Conservation (phyloP, 2,329 filamentous ascomycete genomes). For the Shiraia bambusicola region DNA sequence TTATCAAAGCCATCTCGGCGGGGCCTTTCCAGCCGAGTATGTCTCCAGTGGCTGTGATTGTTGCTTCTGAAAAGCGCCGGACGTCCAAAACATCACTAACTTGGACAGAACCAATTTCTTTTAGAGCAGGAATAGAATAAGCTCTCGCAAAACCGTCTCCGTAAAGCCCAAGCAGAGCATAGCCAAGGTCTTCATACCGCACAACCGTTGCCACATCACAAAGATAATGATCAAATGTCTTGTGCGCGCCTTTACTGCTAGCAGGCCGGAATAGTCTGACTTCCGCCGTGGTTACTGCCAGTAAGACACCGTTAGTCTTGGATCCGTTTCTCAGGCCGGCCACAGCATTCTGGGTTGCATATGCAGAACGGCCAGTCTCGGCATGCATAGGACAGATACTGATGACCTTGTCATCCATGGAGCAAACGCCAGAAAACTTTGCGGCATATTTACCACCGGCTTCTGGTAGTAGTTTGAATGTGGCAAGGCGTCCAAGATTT, state of each 20-base stretch:
- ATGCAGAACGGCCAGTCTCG: slow-evolving; percentile 72
- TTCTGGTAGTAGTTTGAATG: slow-evolving; percentile 85
- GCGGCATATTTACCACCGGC: slow-evolving; percentile 69
- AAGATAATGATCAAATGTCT: slow-evolving; percentile 78
- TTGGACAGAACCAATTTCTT: slow-evolving; percentile 72
- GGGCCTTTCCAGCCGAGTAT: slow-evolving; percentile 87
- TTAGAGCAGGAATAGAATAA: slow-evolving; percentile 83
- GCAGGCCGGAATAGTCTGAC: slow-evolving; percentile 88
- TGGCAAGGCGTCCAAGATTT: slow-evolving; percentile 77
- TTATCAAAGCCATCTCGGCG: slow-evolving; percentile 79
- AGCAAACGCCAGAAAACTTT: slow-evolving; percentile 67
- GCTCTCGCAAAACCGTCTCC: slow-evolving; percentile 77
- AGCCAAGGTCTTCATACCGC: slow-evolving; percentile 71
- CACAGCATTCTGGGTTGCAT: slow-evolving; percentile 73
- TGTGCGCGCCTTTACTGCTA: slow-evolving; percentile 84
- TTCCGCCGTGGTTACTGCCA: slow-evolving; percentile 73
- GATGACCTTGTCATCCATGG: slow-evolving; percentile 69
- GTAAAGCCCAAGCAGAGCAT: slow-evolving; percentile 80
- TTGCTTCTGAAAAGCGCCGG: slow-evolving; percentile 66
- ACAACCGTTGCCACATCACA: slow-evolving; percentile 81
- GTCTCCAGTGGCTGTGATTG: slow-evolving; percentile 76
- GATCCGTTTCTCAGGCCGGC: slow-evolving; percentile 71
- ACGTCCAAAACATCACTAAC: slow-evolving; percentile 70
- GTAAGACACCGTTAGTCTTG: slow-evolving; percentile 76
- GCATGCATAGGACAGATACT: slow-evolving; percentile 77